Conservation (phyloP, 495 filamentous ascomycete genomes). For the Penicillium dipodomyicola region DNA sequence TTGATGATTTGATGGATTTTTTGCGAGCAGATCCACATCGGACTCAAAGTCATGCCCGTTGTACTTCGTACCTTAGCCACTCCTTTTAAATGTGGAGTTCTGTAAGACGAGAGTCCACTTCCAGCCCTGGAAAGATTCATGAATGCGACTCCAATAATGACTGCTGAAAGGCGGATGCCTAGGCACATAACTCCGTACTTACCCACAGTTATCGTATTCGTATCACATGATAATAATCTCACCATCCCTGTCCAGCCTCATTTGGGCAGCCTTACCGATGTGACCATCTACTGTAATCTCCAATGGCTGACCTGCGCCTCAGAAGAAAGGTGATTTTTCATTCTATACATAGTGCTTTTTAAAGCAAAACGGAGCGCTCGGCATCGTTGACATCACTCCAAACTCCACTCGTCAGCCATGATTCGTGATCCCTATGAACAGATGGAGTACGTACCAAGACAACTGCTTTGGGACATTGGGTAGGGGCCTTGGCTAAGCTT, state of each 20-base stretch:
- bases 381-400: slow-evolving; percentile 19
- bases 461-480: slow-evolving; percentile 6
- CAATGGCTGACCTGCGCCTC: not conserved
- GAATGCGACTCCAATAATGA: not conserved
- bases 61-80: too few relatives aligned
- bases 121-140: not conserved
- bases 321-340: not conserved
- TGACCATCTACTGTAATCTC: not conserved
- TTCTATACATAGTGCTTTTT: not conserved
- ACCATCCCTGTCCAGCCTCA: not conserved
- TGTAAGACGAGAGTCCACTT: not conserved
- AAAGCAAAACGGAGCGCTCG: not conserved
- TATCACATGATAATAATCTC: not conserved
- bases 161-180: slow-evolving; percentile 3
- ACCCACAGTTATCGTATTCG: too few relatives aligned
- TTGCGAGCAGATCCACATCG: not conserved
- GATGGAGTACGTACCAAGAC: slow-evolving; percentile 10
- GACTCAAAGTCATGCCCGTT: not conserved
- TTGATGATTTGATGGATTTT: not conserved
- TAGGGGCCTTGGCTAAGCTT: slow-evolving; percentile 25
- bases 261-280: not conserved
- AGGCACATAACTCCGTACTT: not conserved
- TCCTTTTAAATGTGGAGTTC: not conserved
- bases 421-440: slow-evolving; percentile 18
- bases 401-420: slow-evolving; percentile 17